Conservation (phyloP, 805 yeast species). For the Metschnikowia cubensis region DNA sequence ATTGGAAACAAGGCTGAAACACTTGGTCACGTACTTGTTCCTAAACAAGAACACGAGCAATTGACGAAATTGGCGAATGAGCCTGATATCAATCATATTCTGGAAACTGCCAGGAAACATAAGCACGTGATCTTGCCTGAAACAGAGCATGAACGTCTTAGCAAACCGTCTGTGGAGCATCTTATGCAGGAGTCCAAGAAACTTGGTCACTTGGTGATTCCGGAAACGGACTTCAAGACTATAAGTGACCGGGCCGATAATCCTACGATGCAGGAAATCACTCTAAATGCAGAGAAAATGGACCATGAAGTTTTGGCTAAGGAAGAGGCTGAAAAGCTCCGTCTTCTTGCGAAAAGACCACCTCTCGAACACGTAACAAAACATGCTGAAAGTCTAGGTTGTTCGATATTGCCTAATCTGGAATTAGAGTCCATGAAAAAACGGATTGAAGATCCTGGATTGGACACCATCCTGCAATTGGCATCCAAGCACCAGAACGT, state of each 20-base stretch:
- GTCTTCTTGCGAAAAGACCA: slow-evolving; percentile 7
- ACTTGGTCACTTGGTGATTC: slow-evolving; percentile 15
- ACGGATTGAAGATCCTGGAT: slow-evolving; percentile 9
- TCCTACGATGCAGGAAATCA: slow-evolving; percentile 20
- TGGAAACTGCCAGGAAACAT: slow-evolving; percentile 5
- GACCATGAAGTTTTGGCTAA: slow-evolving; percentile 5
- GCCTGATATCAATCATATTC: slow-evolving; percentile 17
- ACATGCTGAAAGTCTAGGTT: slow-evolving; percentile 1
- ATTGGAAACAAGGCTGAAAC: slow-evolving; percentile 11
- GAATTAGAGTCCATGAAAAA: slow-evolving; percentile 6
- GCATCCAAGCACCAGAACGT: slow-evolving; percentile 10
- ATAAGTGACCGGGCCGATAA: slow-evolving; percentile 6
- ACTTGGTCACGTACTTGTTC: slow-evolving; percentile 16
- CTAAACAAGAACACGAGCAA: slow-evolving; percentile 11
- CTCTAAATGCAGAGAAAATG: slow-evolving; percentile 10
- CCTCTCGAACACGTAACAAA: slow-evolving; percentile 11
- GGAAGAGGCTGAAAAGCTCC: neutral
- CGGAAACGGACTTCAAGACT: slow-evolving; percentile 10
- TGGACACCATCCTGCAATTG: slow-evolving; percentile 14
- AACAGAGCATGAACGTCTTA: slow-evolving; percentile 5
- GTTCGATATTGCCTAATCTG: slow-evolving; percentile 1
- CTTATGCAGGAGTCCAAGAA: slow-evolving; percentile 12
- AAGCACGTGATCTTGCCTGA: slow-evolving; percentile 3
- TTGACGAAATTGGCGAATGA: slow-evolving; percentile 15
- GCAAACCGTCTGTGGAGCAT: slow-evolving; percentile 16